Conservation (phyloP, 805 yeast genomes). For the Pichia phayaonensis region DNA sequence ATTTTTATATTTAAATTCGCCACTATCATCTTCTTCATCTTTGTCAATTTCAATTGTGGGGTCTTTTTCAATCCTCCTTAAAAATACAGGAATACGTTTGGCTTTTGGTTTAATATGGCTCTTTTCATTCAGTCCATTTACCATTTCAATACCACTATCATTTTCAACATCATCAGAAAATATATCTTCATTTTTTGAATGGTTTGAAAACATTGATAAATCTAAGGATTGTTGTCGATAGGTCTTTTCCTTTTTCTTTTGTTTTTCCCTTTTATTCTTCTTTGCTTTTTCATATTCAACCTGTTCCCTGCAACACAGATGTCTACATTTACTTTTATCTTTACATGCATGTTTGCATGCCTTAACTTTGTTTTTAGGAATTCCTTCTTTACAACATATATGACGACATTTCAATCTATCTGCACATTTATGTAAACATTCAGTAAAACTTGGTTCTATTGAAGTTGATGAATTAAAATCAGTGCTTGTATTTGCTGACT, state of each 20-base stretch:
- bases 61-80: not conserved
- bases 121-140: not conserved
- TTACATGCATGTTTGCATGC: slow-evolving; percentile 38
- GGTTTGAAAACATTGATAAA: not conserved
- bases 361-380: slow-evolving; percentile 5
- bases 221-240: slow-evolving; percentile 1
- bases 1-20: not conserved
- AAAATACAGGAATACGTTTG: not conserved
- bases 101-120: not conserved
- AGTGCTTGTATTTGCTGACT: not conserved
- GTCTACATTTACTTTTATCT: slow-evolving; percentile 34
- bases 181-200: not conserved
- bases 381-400: slow-evolving; percentile 40
- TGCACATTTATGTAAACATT: slow-evolving; percentile 38
- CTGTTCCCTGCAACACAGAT: slow-evolving; percentile 18
- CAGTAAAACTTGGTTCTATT: slow-evolving; percentile 8
- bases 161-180: not conserved
- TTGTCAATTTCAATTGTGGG: no score
- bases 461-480: not conserved
- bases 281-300: slow-evolving; percentile 2
- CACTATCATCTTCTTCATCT: not conserved
- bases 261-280: not conserved
- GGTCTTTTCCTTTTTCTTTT: not conserved
- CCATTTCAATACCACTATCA: not conserved
- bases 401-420: slow-evolving; percentile 36